These are phyloP conservation scores for Dothiorella sarmentorum DNA, from an alignment of 2,329 filamentous ascomycete species.

Conservation along the genomic window DNA sequence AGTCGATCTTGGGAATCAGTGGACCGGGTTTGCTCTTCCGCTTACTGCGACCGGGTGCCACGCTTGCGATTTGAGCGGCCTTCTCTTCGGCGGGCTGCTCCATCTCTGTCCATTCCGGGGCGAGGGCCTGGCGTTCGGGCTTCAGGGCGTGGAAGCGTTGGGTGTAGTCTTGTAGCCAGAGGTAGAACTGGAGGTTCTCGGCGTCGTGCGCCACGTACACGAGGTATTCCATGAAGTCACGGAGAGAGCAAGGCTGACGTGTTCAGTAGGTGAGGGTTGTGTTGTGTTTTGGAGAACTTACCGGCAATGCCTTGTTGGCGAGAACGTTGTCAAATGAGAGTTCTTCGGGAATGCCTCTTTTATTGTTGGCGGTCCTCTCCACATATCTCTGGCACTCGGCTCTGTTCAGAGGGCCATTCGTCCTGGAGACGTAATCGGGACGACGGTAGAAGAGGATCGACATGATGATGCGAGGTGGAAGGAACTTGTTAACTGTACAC, in stretches of 20 bases:
- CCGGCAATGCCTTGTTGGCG: slow-evolving; percentile 68
- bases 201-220: slow-evolving; percentile 74
- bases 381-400: slow-evolving; percentile 20
- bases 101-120: slow-evolving; percentile 65
- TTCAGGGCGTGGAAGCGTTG: slow-evolving; percentile 55
- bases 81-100: slow-evolving; percentile 53
- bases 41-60: neutral
- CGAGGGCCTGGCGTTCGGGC: slow-evolving; percentile 54
- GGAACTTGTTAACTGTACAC: neutral
- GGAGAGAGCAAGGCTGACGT: slow-evolving; percentile 67
- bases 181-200: slow-evolving; percentile 70
- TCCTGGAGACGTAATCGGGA: slow-evolving; percentile 18
- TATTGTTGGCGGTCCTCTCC: slow-evolving; percentile 16
- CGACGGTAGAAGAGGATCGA: slow-evolving; percentile 22
- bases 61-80: slow-evolving; percentile 37
- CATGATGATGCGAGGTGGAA: slow-evolving; percentile 13
- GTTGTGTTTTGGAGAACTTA: slow-evolving; percentile 45
- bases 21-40: slow-evolving; percentile 33
- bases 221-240: slow-evolving; percentile 84
- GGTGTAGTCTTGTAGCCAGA: slow-evolving; percentile 59
- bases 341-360: slow-evolving; percentile 63
- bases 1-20: slow-evolving; percentile 16
- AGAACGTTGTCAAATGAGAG: slow-evolving; percentile 75
- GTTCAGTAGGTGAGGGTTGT: neutral
- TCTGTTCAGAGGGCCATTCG: slow-evolving; percentile 17